phyloP scores from a whole-genome alignment of 148 eudicot species.

The Camellia japonica region DNA sequence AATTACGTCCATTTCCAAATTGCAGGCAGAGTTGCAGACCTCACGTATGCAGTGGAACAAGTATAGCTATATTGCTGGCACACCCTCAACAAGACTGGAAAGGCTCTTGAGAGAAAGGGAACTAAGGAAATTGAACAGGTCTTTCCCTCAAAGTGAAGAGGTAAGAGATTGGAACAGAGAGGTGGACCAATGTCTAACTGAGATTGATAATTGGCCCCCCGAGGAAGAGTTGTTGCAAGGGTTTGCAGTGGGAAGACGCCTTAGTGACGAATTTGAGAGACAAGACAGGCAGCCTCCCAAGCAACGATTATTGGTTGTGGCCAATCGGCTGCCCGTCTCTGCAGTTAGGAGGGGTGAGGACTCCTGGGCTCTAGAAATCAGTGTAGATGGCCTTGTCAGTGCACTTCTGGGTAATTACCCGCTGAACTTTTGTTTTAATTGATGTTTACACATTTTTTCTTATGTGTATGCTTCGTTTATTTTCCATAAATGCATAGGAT shows the following conservation, averaged over 20 bases:
- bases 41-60: constrained; percentile 24
- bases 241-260: constrained; percentile 15
- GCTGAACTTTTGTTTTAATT: not conserved
- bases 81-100: constrained; percentile 44
- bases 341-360: constrained; percentile 55
- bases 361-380: constrained; percentile 62
- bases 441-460: not conserved
- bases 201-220: constrained; percentile 39
- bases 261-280: constrained; percentile 24
- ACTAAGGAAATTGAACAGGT: constrained; percentile 37
- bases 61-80: constrained; percentile 15
- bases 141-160: constrained; percentile 29
- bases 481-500: not conserved
- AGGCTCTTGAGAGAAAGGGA: constrained; percentile 60
- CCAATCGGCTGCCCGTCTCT: constrained; percentile 72
- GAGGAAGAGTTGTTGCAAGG: constrained; percentile 40
- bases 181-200: constrained; percentile 17
- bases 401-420: constrained; percentile 62
- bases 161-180: constrained; percentile 21
- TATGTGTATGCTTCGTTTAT: not conserved
- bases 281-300: constrained; percentile 23
- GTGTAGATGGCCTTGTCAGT: constrained; percentile 77
- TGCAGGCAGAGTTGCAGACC: constrained; percentile 32
- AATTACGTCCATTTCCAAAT: not conserved
- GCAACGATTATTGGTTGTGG: constrained; percentile 66